Percentiles rank a stretch among this genome's conserved stretches.
Evolutionary conservation across 352 stramenopile species (phyloP).

Genomic region (Pythium phragmitis): DNA sequence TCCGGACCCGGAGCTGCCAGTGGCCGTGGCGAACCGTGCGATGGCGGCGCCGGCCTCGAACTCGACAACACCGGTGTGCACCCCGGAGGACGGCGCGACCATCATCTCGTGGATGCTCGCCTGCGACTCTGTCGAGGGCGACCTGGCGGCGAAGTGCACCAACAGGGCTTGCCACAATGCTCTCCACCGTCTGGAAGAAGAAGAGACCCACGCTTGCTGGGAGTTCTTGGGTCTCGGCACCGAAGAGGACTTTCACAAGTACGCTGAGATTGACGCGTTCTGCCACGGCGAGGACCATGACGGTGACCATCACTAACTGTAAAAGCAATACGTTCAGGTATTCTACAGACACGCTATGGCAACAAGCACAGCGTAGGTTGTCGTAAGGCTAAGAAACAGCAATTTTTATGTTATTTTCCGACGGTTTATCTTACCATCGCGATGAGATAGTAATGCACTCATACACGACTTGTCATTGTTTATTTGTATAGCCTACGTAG

Average conservation of each 20-base stretch:
- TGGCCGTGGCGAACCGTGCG: not conserved
- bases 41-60: not conserved
- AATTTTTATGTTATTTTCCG: no score
- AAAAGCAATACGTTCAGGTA: not conserved
- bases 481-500: no score
- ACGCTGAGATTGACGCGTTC: conserved; percentile 36
- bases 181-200: conserved; percentile 42
- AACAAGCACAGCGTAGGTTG: no score
- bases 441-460: no score
- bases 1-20: conserved; percentile 30
- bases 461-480: no score
- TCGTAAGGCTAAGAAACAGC: no score
- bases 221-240: conserved; percentile 30
- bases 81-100: conserved; percentile 4
- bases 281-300: conserved; percentile 39
- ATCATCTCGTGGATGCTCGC: conserved; percentile 29
- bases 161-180: conserved; percentile 32
- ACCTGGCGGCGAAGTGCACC: conserved; percentile 39
- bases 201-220: conserved; percentile 41
- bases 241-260: conserved; percentile 42
- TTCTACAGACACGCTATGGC: no score
- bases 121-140: conserved; percentile 37
- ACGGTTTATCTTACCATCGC: no score
- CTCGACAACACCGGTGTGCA: conserved; percentile 1
- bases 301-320: conserved; percentile 18